phyloP scores from a whole-genome alignment of 306 rosid species.

The Lathyrus aphaca region DNA sequence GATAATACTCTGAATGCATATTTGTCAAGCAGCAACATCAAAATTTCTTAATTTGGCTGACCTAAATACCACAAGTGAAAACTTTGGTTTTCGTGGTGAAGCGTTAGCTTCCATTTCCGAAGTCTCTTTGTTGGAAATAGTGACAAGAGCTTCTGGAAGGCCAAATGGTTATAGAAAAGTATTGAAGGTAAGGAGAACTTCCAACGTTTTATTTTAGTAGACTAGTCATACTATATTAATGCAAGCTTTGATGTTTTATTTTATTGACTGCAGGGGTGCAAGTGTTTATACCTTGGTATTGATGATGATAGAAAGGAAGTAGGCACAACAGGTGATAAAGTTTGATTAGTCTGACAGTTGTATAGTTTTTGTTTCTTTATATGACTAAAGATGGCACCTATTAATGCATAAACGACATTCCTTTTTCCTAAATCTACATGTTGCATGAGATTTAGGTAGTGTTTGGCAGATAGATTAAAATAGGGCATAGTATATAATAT shows the following conservation, averaged over 20 bases:
- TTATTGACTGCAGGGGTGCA: conserved; percentile 68
- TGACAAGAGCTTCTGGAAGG: conserved; percentile 81
- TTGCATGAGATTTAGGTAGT: conserved; percentile 20
- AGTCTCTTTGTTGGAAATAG: conserved; percentile 76
- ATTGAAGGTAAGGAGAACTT: conserved; percentile 63
- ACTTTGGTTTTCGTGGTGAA: conserved; percentile 93
- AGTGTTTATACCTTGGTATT: conserved; percentile 80
- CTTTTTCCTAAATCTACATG: conserved; percentile 10
- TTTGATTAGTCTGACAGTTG: conserved; percentile 21
- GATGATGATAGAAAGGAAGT: conserved; percentile 80
- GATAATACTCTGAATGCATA: conserved; percentile 25
- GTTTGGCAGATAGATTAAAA: background rate
- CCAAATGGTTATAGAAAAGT: conserved; percentile 91
- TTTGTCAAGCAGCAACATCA: conserved; percentile 72
- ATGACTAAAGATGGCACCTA: conserved; percentile 9
- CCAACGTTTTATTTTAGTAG: conserved; percentile 30
- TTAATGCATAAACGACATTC: conserved; percentile 30
- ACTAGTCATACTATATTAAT: conserved; percentile 34
- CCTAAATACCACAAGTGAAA: conserved; percentile 48
- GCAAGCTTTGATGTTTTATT: conserved; percentile 43
- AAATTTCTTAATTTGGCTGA: conserved; percentile 63
- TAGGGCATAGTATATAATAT: background rate
- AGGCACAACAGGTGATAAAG: conserved; percentile 81
- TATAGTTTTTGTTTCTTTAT: conserved; percentile 16
- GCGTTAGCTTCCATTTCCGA: conserved; percentile 94